These are phyloP conservation scores for Westerdykella ornata DNA, from an alignment of 2,329 filamentous ascomycete species.

Conservation along the genomic window DNA sequence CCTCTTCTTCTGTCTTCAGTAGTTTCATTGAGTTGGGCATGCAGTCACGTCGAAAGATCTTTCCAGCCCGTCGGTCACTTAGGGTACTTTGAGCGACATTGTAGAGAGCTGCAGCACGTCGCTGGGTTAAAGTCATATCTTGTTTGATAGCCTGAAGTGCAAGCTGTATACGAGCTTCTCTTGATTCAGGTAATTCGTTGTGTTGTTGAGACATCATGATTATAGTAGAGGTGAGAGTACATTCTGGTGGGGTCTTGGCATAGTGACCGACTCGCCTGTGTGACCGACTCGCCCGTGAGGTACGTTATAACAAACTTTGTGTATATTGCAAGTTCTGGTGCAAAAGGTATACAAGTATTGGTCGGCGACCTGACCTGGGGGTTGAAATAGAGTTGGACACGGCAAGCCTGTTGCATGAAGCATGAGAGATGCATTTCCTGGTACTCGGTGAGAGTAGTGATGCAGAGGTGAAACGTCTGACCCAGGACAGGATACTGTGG, in stretches of 20 bases:
- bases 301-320: too few relatives aligned
- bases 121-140: neutral
- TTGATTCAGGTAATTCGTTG: neutral
- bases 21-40: constrained; percentile 4
- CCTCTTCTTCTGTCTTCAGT: neutral
- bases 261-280: neutral
- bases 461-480: too few relatives aligned
- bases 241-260: neutral
- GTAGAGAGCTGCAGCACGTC: constrained; percentile 2
- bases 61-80: constrained; percentile 3
- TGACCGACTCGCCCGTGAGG: too few relatives aligned
- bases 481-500: too few relatives aligned
- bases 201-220: neutral
- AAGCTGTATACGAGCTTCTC: neutral
- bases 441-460: too few relatives aligned
- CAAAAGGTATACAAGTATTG: too few relatives aligned
- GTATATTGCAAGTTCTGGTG: too few relatives aligned
- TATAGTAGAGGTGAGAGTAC: neutral
- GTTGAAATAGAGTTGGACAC: too few relatives aligned
- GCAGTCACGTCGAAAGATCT: constrained; percentile 3
- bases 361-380: too few relatives aligned
- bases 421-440: too few relatives aligned
- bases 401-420: too few relatives aligned
- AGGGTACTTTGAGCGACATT: constrained; percentile 2
- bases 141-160: neutral